Evolutionary conservation across 371 early-diverging fungal genomes (phyloP), one percentile per base, ranked within the genome.

Genomic region (Zopfochytrium polystomum): DNA sequence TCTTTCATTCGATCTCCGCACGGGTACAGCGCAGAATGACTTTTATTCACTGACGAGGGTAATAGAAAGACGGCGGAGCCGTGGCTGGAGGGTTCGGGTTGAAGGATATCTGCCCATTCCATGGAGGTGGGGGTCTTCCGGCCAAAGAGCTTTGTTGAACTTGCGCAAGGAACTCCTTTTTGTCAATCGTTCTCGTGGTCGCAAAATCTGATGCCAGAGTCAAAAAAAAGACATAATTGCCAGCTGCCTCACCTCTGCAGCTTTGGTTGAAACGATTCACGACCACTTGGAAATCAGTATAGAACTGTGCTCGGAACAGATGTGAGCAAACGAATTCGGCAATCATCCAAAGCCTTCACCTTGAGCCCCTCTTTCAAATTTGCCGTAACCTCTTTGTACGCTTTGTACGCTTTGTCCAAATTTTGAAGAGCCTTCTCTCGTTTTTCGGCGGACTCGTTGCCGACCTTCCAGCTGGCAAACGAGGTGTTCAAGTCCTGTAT

Each of bases 301-400:
- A 42, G n/a, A 42, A 42, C 42, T 42, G 11, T 42, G 42, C 13
- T 13, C 13, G 42, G 11, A n/a, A 13, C n/a, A 42, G 42, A 42
- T 42, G 42, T 13, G 11, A 42, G 11, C 42, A 11, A 42, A 42
- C 11, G n/a, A 13, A n/a, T n/a, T 13, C 42, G 11, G n/a, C 11
- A 42, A 42, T 11, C n/a, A 42, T n/a, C 11, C 11, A 42, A 42
- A 42, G n/a, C 13, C 42, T 42, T 60, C 62, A 55, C 44, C 59
- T 82, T 79, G 13, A 82, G 67, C 5, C 90, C 91, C 63, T 90
- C 88, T 22, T 78, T 73, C 31, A 91, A 63, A 51, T 86, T 87
- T 7, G 70, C 74, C 23, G 80, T 73, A 18, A 88, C 83, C 33
- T 87, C 85, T 56, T 78, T 78, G 68, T 83, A 90, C 49, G 79